These are phyloP conservation scores for Pythium monospermum DNA, from an alignment of 352 stramenopile genomes.

Conservation along the genomic window DNA sequence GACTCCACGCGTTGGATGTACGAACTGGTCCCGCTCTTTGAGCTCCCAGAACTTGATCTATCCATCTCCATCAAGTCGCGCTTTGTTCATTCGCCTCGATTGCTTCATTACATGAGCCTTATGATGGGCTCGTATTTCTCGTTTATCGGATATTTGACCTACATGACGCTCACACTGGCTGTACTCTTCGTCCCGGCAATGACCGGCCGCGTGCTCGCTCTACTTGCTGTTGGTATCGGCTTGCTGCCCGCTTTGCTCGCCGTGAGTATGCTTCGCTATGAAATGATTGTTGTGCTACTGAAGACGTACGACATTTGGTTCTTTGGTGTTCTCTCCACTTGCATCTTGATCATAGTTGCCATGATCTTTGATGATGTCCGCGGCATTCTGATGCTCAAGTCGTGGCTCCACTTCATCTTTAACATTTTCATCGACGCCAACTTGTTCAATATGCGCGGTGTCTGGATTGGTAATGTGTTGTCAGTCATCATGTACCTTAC, in stretches of 20 bases:
- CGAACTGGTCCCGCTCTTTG: slow-evolving; percentile 9
- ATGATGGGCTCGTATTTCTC: neutral
- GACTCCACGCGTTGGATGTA: too few relatives aligned
- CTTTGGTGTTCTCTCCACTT: slow-evolving; percentile 3
- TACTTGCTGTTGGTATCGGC: neutral
- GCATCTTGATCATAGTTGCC: slow-evolving; percentile 3
- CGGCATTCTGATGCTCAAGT: neutral
- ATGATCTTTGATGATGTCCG: slow-evolving; percentile 7
- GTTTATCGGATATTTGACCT: neutral
- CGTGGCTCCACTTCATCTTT: slow-evolving; percentile 1
- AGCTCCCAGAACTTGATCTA: slow-evolving; percentile 15
- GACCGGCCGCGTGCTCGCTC: neutral
- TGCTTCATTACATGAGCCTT: neutral
- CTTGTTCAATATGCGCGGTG: neutral
- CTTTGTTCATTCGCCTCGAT: neutral
- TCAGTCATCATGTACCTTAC: slow-evolving; percentile 1
- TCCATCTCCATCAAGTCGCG: slow-evolving; percentile 17
- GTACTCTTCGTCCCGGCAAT: slow-evolving; percentile 1
- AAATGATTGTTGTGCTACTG: slow-evolving; percentile 14
- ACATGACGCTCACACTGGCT: neutral
- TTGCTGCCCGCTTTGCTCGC: slow-evolving; percentile 1
- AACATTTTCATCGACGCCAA: slow-evolving; percentile 20
- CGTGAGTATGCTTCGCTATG: slow-evolving; percentile 7
- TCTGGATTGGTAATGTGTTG: slow-evolving; percentile 12
- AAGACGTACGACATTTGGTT: slow-evolving; percentile 22